Evolutionary conservation across 768 basidiomycete species (phyloP).

Genomic region (Mycena latifolia): DNA sequence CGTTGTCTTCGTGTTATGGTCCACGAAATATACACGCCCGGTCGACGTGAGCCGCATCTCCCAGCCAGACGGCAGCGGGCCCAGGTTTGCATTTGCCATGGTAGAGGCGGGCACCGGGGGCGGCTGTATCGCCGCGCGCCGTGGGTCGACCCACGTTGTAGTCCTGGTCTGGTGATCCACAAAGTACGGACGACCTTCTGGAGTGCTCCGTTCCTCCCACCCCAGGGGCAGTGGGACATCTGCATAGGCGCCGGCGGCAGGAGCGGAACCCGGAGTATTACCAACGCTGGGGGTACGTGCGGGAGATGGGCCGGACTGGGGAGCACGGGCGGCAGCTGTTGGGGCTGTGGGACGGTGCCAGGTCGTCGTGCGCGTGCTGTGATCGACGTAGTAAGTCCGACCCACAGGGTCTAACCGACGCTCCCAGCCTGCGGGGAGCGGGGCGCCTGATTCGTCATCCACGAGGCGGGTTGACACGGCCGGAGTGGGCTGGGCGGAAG

Average conservation of each 20-base stretch:
- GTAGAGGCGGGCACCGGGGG: slow-evolving; percentile 61
- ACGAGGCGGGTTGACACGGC: slow-evolving; percentile 43
- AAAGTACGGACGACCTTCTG: slow-evolving; percentile 83
- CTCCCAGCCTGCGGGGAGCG: slow-evolving; percentile 87
- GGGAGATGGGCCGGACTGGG: slow-evolving; percentile 35
- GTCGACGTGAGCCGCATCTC: slow-evolving; percentile 94
- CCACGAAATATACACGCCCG: slow-evolving; percentile 90
- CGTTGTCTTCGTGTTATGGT: slow-evolving; percentile 91
- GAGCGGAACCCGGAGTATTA: slow-evolving; percentile 32
- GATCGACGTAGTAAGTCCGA: slow-evolving; percentile 89
- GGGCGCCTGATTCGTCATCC: slow-evolving; percentile 71
- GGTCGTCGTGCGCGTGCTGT: slow-evolving; percentile 82
- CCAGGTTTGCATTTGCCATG: slow-evolving; percentile 71
- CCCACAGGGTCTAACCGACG: slow-evolving; percentile 79
- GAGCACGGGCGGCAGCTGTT: slow-evolving; percentile 35
- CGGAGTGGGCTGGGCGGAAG: slow-evolving; percentile 34
- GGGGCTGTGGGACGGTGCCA: slow-evolving; percentile 72
- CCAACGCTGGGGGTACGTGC: slow-evolving; percentile 40
- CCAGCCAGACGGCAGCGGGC: slow-evolving; percentile 92
- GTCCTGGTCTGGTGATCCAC: slow-evolving; percentile 85
- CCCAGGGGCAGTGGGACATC: slow-evolving; percentile 86
- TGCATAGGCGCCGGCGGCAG: slow-evolving; percentile 57
- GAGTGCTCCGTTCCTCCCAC: slow-evolving; percentile 92
- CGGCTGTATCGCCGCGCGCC: slow-evolving; percentile 65
- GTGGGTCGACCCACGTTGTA: slow-evolving; percentile 93